phyloP scores from a whole-genome alignment of 768 basidiomycete genomes.

The Termitomyces sp. region DNA sequence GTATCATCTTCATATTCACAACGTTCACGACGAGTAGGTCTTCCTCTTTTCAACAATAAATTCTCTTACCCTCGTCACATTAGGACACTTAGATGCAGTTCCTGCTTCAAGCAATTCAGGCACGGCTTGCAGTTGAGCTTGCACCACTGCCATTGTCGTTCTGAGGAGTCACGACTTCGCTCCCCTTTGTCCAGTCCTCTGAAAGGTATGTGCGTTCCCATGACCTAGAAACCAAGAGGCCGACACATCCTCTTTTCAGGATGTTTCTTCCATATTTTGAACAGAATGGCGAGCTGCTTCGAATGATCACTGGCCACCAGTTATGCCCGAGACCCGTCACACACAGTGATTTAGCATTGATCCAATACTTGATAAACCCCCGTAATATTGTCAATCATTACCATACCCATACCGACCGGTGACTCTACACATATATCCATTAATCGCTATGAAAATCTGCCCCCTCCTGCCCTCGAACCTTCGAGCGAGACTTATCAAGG shows the following conservation, averaged over 20 bases:
- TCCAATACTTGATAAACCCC: too few relatives aligned
- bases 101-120: neutral
- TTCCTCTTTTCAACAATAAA: neutral
- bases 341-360: neutral
- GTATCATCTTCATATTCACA: constrained; percentile 55
- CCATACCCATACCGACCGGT: too few relatives aligned
- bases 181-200: neutral
- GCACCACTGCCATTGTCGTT: neutral
- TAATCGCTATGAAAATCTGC: neutral
- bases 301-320: neutral
- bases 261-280: constrained; percentile 5
- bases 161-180: neutral
- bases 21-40: constrained; percentile 42
- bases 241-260: neutral
- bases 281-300: neutral
- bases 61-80: neutral
- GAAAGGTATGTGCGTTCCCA: neutral
- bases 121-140: neutral
- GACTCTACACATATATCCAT: neutral
- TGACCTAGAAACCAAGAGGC: neutral
- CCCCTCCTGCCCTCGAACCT: neutral
- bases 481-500: neutral
- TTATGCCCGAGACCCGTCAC: too few relatives aligned
- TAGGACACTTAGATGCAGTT: neutral
- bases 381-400: neutral